A percentile compares a stretch with the other conserved stretches of the same genome.
phyloP scores from a whole-genome alignment of 805 yeast genomes.

The Candida coleopterorum region DNA sequence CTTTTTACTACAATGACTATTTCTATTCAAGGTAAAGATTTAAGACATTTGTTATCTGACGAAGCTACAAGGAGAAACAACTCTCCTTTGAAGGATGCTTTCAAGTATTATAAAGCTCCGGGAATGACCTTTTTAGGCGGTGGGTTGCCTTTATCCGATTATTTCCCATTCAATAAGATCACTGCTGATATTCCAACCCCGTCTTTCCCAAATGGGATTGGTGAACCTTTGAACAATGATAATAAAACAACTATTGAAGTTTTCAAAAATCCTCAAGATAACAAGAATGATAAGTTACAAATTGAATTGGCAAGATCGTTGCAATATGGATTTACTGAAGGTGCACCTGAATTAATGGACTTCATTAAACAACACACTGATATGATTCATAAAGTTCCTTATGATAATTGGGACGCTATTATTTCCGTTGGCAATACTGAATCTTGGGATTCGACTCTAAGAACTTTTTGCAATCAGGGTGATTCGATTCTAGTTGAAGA shows the following conservation, averaged over 20 bases:
- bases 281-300: conserved; percentile 32
- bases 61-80: conserved; percentile 75
- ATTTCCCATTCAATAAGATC: conserved; percentile 86
- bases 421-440: conserved; percentile 85
- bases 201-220: conserved; percentile 76
- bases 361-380: conserved; percentile 77
- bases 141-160: conserved; percentile 86
- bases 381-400: conserved; percentile 40
- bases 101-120: conserved; percentile 70
- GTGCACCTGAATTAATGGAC: conserved; percentile 63
- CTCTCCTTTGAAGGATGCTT: conserved; percentile 80
- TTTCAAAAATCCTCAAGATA: conserved; percentile 22
- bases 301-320: conserved; percentile 79
- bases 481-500: conserved; percentile 84
- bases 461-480: conserved; percentile 73
- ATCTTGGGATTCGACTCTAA: conserved; percentile 76
- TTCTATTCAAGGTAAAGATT: conserved; percentile 50
- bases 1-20: background rate
- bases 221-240: conserved; percentile 47
- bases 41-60: conserved; percentile 66
- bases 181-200: conserved; percentile 69
- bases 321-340: conserved; percentile 87
- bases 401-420: conserved; percentile 64
- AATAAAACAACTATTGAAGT: conserved; percentile 41
- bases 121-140: conserved; percentile 88